Base-by-base conservation (phyloP, 2,329 filamentous ascomycete species). In the Exophiala lecanii-corni region DNA sequence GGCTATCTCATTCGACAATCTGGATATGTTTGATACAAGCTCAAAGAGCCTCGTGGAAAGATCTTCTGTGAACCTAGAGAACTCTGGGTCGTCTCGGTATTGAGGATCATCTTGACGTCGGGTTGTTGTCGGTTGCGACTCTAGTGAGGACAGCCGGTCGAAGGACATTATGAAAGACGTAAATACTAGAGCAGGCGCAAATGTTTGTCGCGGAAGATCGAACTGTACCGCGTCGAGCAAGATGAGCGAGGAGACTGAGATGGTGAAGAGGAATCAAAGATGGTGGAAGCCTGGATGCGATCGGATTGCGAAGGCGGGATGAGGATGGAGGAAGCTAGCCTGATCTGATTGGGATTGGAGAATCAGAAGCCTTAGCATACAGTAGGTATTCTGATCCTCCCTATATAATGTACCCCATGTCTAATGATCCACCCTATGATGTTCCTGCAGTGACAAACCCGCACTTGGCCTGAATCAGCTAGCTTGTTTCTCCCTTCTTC, bases 11-110 rank as follows among this genome's bases (percentile, higher is more conserved):
- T 84, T 85, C 53, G 82, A 83, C 16, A 98, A 76, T 46, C 87
- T 83, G 43, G 86, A 82, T 57, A 95, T 91, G 65, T 89, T 92
- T 53, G 84, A 85, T 40, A 89, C 89, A 50, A 98, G 77, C 49
- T 82, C 81, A 70, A 96, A 95, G 38, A 98, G 76, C 64, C 91
- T 85, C 65, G 87, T 85, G 66, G 86, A 94, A 48, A 97, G 78
- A 46, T 84, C 77, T 60, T 86, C 82, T 50, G 89, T 87, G 56
- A 94, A 78, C 45, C 79, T 76, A 60, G 87, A 79, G 74, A 97
- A 98, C 53, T 89, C 89, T 39, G 92, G 92, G 63, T 97, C 88
- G 69, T 98, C 92, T 60, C 78, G 75, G 69, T 95, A 98, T 58
- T 80, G 71, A 34, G 81, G 74, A 61, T 85, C 84, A 63, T 84